These are phyloP conservation scores for Exsudoporus frostii DNA, from an alignment of 768 basidiomycete species.

Conservation along the genomic window DNA sequence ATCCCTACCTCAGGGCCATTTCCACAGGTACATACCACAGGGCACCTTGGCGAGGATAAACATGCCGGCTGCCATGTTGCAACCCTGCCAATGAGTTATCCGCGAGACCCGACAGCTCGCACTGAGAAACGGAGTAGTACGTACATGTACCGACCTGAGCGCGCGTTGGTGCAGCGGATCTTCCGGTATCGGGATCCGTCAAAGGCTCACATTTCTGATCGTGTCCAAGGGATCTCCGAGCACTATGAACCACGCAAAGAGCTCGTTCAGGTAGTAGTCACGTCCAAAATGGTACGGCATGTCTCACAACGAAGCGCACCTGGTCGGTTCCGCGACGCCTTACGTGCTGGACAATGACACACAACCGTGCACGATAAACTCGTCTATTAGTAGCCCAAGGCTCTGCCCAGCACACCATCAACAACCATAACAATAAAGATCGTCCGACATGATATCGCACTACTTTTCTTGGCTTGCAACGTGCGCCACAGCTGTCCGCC, in stretches of 20 bases:
- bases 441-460: not conserved
- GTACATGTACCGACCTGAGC: too few species aligned
- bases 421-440: too few species aligned
- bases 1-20: slow-evolving; percentile 12
- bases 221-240: not conserved
- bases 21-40: slow-evolving; percentile 14
- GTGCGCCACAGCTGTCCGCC: slow-evolving; percentile 13
- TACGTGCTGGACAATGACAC: too few species aligned
- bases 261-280: not conserved
- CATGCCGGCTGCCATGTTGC: not conserved
- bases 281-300: not conserved
- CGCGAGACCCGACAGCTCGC: too few species aligned
- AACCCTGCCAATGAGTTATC: too few species aligned
- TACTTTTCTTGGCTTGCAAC: not conserved
- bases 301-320: not conserved
- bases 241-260: not conserved
- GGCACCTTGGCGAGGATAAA: not conserved
- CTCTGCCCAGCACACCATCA: too few species aligned
- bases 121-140: too few species aligned
- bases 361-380: too few species aligned
- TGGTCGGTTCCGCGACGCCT: not conserved
- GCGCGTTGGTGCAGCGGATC: too few species aligned
- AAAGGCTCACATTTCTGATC: not conserved
- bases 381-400: too few species aligned
- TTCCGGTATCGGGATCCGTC: not conserved